Evolutionary conservation across 140 eudicot genomes (phyloP), one percentile per base, ranked within the genome.

Genomic region (Senecio squalidus): DNA sequence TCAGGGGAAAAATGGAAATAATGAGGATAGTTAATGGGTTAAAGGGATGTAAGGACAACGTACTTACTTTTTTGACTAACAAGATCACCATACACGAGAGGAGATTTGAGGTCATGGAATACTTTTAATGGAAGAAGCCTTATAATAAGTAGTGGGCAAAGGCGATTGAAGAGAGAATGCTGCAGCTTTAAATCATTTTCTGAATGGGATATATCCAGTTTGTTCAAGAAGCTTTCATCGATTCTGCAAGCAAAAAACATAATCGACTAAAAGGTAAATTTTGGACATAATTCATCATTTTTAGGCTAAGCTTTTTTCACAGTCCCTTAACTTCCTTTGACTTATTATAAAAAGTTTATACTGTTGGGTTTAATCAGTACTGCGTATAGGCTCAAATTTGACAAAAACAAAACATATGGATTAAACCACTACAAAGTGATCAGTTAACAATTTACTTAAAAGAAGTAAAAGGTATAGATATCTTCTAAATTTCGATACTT

Each of bases 131-230:
- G 97, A 56, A 90, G 94, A 67, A 90, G 76, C 68, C 82, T 78
- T 66, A 90, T 76, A n/a, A 90, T 54, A 49, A 90, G 94, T 51
- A 90, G 76, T 22, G 95, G 97, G 73, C 88, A 82, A 58, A 90
- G 94, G 57, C 74, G 84, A 63, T 41, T 80, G 69, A 90, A 90
- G 61, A 90, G 80, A 75, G 76, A 53, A 40, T 70, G 67, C 59
- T 70, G 83, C 69, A 68, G 38, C 29, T 64, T 50, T 34, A 25
- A 36, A 28, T 82, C 82, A 25, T 60, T 64, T 36, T 48, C 71
- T 46, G 67, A 18, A 68, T 21, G 24, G 25, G 66, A 59, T 39
- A 54, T 44, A 39, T 59, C 69, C 71, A 76, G 44, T 54, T 39
- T 58, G 22, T 78, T 60, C 64, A 62, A 51, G 46, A 58, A 44